Conservation (phyloP, 305 asterid species). For the Fraxinus greggii region DNA sequence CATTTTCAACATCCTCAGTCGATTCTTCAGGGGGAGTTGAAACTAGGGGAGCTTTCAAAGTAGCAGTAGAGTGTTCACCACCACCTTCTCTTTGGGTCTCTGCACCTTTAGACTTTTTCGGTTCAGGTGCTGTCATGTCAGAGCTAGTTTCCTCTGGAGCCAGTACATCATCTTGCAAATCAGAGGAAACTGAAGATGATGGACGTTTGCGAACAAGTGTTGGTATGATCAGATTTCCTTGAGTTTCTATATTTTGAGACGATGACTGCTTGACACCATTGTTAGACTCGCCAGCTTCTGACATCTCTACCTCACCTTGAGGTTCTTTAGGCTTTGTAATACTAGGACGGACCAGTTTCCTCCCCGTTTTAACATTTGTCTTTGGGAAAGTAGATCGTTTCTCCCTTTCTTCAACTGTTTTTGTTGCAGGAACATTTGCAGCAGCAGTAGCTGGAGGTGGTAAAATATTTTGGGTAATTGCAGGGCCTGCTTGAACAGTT, state of each 20-base stretch:
- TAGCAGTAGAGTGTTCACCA: constrained; percentile 47
- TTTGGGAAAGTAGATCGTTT: constrained; percentile 40
- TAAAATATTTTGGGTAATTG: constrained; percentile 26
- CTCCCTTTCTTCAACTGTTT: constrained; percentile 56
- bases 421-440: constrained; percentile 38
- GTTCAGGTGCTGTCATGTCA: constrained; percentile 50
- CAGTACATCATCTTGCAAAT: constrained; percentile 46
- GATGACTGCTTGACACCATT: constrained; percentile 29
- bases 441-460: constrained; percentile 31
- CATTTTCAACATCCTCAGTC: constrained; percentile 42
- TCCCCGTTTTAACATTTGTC: constrained; percentile 50
- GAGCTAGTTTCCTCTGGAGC: constrained; percentile 53
- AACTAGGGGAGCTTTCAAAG: constrained; percentile 41
- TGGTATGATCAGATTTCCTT: constrained; percentile 34
- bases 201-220: constrained; percentile 63
- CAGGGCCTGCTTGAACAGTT: constrained; percentile 37
- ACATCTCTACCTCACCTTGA: constrained; percentile 74
- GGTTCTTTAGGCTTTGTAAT: constrained; percentile 73
- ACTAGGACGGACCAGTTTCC: constrained; percentile 90
- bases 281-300: constrained; percentile 60
- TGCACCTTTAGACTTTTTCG: constrained; percentile 59
- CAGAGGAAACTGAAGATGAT: constrained; percentile 43
- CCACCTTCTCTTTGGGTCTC: constrained; percentile 49
- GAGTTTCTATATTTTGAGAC: constrained; percentile 50
- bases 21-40: constrained; percentile 42